These are phyloP conservation scores for Nitzschia sp. DNA, from an alignment of 108 stramenopile species.

Conservation along the genomic window DNA sequence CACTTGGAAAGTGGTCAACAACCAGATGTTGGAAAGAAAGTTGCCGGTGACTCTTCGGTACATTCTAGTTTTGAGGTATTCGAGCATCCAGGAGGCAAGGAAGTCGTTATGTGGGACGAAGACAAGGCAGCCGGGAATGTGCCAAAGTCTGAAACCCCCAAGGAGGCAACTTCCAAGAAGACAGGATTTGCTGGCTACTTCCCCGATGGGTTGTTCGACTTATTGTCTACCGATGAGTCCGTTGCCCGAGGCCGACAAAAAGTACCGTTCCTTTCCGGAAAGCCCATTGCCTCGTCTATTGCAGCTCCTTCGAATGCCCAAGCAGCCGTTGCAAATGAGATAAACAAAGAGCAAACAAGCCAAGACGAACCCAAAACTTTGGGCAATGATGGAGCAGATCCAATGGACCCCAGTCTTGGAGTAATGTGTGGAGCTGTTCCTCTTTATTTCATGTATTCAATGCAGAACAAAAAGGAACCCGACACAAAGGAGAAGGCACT, in stretches of 20 bases:
- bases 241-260: constrained; percentile 10
- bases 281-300: not conserved
- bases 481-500: not conserved
- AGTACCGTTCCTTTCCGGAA: constrained; percentile 12
- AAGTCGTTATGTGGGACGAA: constrained; percentile 19
- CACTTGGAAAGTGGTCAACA: not conserved
- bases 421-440: constrained; percentile 28
- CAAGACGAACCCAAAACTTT: not conserved
- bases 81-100: constrained; percentile 13
- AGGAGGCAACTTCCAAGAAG: not conserved
- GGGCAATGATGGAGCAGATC: not conserved
- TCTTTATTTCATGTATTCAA: constrained; percentile 22
- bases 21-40: not conserved
- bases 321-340: not conserved
- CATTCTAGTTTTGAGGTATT: constrained; percentile 20
- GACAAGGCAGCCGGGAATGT: not conserved
- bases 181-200: constrained; percentile 12
- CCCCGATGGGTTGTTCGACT: constrained; percentile 25
- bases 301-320: not conserved
- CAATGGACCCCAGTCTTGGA: constrained; percentile 16
- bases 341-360: not conserved
- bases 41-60: not conserved
- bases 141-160: not conserved
- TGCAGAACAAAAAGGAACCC: not conserved
- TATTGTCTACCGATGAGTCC: constrained; percentile 19